Conservation (phyloP, 2,329 filamentous ascomycete genomes). For the Scedosporium boydii region DNA sequence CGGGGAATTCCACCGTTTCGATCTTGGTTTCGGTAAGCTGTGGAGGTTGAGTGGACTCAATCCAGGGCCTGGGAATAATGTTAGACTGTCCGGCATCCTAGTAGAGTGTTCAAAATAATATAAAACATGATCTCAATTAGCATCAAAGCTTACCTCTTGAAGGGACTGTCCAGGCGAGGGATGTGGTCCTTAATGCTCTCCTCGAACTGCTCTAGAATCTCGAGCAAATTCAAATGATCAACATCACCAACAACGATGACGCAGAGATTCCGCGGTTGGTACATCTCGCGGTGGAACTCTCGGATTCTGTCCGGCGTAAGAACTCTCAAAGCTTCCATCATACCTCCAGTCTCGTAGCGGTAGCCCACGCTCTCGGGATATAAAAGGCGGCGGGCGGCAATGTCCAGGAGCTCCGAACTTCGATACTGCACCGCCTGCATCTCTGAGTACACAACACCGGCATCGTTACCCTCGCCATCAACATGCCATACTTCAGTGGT, state of each 20-base stretch:
- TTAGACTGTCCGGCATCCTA: neutral
- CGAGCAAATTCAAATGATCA: constrained; percentile 68
- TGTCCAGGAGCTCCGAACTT: constrained; percentile 76
- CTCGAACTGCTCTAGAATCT: constrained; percentile 82
- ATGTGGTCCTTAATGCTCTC: constrained; percentile 76
- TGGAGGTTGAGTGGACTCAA: constrained; percentile 74
- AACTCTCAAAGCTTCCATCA: constrained; percentile 84
- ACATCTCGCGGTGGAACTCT: constrained; percentile 94
- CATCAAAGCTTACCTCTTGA: constrained; percentile 45
- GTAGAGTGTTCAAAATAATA: neutral
- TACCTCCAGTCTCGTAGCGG: constrained; percentile 94
- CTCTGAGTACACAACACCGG: constrained; percentile 94
- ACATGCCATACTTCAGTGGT: constrained; percentile 96
- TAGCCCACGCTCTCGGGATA: constrained; percentile 90
- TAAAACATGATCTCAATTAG: neutral
- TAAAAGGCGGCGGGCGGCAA: constrained; percentile 66
- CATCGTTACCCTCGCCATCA: constrained; percentile 87
- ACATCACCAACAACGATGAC: constrained; percentile 88
- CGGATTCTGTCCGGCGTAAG: constrained; percentile 84
- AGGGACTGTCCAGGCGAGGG: constrained; percentile 63
- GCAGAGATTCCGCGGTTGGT: constrained; percentile 91
- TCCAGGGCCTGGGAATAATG: constrained; percentile 56
- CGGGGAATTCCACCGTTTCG: constrained; percentile 81
- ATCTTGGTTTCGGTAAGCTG: constrained; percentile 62
- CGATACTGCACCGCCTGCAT: constrained; percentile 95